A percentile compares a stretch with the other conserved stretches of the same genome.
These are phyloP conservation scores for Lodderomyces jiufengensis DNA, from an alignment of 1,139 yeast species.

Conservation along the genomic window DNA sequence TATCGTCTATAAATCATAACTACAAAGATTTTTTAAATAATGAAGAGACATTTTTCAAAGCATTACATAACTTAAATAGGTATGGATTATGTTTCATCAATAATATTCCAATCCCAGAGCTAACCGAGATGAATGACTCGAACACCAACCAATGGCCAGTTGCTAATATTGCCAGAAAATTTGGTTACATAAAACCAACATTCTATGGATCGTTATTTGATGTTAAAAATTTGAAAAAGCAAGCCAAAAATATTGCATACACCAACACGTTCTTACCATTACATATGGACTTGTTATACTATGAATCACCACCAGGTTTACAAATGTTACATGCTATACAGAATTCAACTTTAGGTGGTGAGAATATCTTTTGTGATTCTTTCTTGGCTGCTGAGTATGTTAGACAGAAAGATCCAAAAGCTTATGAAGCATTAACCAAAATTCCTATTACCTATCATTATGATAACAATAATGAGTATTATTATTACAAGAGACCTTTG, in stretches of 20 bases:
- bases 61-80: constrained; percentile 47
- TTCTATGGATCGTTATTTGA: constrained; percentile 76
- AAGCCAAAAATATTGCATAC: constrained; percentile 74
- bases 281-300: constrained; percentile 77
- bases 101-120: constrained; percentile 42
- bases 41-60: constrained; percentile 31
- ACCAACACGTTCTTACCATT: constrained; percentile 65
- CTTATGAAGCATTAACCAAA: constrained; percentile 57
- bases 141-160: constrained; percentile 41
- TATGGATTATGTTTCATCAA: constrained; percentile 60
- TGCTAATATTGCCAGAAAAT: constrained; percentile 48
- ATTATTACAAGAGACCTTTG: constrained; percentile 62
- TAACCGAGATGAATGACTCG: constrained; percentile 22
- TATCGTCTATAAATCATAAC: constrained; percentile 23
- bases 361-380: constrained; percentile 71
- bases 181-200: constrained; percentile 71
- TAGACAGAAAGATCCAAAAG: constrained; percentile 53
- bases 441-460: constrained; percentile 74
- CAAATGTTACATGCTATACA: constrained; percentile 67
- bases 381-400: constrained; percentile 63
- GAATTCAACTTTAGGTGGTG: constrained; percentile 67
- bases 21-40: constrained; percentile 44
- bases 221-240: constrained; percentile 52
- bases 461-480: constrained; percentile 60
- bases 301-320: constrained; percentile 82